phyloP scores from a whole-genome alignment of 1,284 basidiomycete genomes.

The Ceratobasidium sp. region DNA sequence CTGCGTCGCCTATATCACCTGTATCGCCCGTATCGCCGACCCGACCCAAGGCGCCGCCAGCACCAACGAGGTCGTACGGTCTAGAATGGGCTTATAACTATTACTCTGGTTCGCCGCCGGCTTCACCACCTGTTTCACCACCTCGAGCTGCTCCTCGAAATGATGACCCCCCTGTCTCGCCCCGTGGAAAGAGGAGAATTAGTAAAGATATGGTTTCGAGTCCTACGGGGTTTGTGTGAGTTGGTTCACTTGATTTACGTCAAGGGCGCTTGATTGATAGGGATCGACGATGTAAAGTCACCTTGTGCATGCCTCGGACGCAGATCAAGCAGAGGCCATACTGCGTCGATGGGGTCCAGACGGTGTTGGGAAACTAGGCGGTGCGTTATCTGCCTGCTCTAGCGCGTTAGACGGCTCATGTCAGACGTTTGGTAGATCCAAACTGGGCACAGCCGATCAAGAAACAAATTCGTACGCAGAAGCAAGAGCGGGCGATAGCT shows the following conservation, averaged over 20 bases:
- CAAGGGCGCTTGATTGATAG: conserved; percentile 32
- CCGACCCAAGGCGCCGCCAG: conserved; percentile 50
- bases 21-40: conserved; percentile 48
- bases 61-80: conserved; percentile 46
- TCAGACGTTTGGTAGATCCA: conserved; percentile 70
- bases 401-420: conserved; percentile 6
- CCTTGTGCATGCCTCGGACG: conserved; percentile 93
- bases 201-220: conserved; percentile 89
- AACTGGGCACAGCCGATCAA: conserved; percentile 93
- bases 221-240: conserved; percentile 88
- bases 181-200: conserved; percentile 70
- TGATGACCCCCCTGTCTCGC: conserved; percentile 54
- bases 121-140: conserved; percentile 10
- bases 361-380: conserved; percentile 90
- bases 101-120: conserved; percentile 21
- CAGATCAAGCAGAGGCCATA: conserved; percentile 90
- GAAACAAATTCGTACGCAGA: conserved; percentile 77
- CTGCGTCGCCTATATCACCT: neutral
- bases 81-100: conserved; percentile 10
- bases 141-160: neutral
- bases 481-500: conserved; percentile 85
- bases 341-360: conserved; percentile 92
- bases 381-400: conserved; percentile 63
- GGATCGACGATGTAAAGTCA: conserved; percentile 68
- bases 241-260: conserved; percentile 50